Evolutionary conservation across 1,139 yeast genomes (phyloP), one percentile per base, ranked within the genome.

Genomic region (Blastobotrys proliferans): DNA sequence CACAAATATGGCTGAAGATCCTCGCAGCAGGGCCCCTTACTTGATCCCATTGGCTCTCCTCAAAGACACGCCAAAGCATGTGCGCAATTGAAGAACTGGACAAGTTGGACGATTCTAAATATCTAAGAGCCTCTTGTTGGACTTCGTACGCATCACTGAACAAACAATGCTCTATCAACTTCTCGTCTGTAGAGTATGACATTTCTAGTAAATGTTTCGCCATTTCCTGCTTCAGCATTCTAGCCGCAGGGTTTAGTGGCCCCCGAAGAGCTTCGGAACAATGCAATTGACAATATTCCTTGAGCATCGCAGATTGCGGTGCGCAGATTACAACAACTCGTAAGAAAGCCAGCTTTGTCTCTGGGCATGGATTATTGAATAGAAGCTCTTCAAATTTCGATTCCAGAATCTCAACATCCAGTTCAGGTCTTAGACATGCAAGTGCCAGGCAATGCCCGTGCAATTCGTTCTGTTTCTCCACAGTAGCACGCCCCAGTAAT

Each of bases 361-460:
- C 64, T 6, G 59, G 46, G 13, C 51, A 51, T 46, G 57, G 54
- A 40, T 68, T 69, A 2, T 51, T 8, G 1, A 50, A 39, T 33
- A 67, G 44, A 6, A 69, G 43, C 22, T 53, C 51, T 4, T 46
- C 51, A 33, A 51, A 28, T 41, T 49, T 54, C 0, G 45, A 22
- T 29, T 51, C 51, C 21, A 67, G 34, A 13, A 28, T 32, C 3
- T 20, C 41, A 36, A 34, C 8, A 9, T 36, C 27, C 9, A 35
- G 20, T 10, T 18, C 14, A 8, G 32, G 26, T 2, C 30, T 20
- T 6, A 44, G 36, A 11, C 39, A 37, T 17, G 40, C 43, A 21
- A 69, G 61, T 6, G 83, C 78, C 33, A 81, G 52, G 11, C 80
- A 57, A 13, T 62, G 57, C 1, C 94, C 94, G 57, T 83, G 94